Evolutionary conservation across 306 rosid species (phyloP).

Genomic region (Parietaria judaica): DNA sequence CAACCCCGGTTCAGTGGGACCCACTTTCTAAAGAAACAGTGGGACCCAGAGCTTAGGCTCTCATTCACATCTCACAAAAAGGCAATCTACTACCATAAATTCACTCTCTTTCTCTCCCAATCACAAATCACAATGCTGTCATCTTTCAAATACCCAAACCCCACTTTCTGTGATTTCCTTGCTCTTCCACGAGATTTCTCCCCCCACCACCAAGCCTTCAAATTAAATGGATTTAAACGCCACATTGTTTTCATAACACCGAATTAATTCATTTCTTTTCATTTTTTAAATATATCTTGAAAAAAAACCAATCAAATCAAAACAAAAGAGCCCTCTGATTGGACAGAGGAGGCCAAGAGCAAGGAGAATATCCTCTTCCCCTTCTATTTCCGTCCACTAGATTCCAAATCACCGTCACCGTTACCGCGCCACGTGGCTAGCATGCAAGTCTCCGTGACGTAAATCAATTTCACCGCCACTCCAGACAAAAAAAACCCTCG

Average conservation of each 20-base stretch:
- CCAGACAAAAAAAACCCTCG: neutral
- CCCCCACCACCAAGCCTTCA: neutral
- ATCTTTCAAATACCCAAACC: neutral
- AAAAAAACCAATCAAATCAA: too few species aligned
- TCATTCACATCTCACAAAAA: neutral
- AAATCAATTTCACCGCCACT: too few species aligned
- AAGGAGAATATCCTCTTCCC: neutral
- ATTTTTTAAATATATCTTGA: too few species aligned
- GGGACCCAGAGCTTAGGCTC: neutral
- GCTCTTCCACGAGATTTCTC: constrained; percentile 4
- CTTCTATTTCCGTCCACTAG: neutral
- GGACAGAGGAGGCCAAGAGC: neutral
- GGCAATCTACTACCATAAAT: neutral
- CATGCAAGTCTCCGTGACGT: constrained; percentile 15
- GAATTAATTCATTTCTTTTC: too few species aligned
- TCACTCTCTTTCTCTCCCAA: neutral
- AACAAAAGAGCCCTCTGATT: too few species aligned
- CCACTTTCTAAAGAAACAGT: neutral
- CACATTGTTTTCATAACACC: neutral
- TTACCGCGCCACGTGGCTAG: constrained; percentile 14
- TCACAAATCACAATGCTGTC: neutral
- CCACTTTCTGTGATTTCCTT: neutral
- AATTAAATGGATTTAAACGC: neutral
- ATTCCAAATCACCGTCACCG: neutral
- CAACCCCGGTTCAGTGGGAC: too few species aligned